Base-by-base conservation (phyloP, 805 yeast genomes). In the Pichia exigua region DNA sequence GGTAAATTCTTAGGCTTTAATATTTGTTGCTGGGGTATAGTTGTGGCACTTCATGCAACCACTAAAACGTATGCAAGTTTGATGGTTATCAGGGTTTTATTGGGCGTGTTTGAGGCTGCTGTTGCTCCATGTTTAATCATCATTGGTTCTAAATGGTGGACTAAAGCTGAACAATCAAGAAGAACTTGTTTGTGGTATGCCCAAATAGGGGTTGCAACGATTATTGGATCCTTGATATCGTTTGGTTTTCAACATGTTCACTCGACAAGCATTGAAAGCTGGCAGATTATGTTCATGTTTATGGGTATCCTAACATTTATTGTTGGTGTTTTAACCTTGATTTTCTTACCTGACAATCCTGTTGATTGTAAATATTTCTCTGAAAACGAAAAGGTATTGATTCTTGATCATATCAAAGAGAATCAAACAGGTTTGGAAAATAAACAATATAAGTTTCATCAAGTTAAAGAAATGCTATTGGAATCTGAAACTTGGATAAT, bases 41-140 rank as follows among this genome's bases (percentile, higher is more conserved):
- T 68, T 40, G 68, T 64, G 2, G 54, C 70, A 15, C 62, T 75
- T 27, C 75, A 72, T 43, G 74, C 77, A 57, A 66, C 74, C 0
- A 77, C 76, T 20, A 54, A 53, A 48, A 73, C 69, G 52, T 73
- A 71, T 56, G 68, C 69, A 17, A 81, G 82, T 32, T 69, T 78
- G 2, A 64, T 70, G 49, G 75, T 69, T 4, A 54, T 75, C 27
- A 55, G 76, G 39, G 73, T 76, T 57, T 70, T 75, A 56, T 59
- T 77, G 21, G 83, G 83, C 69, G 30, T 66, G 1, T 57, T 58
- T 54, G 72, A 68, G 54, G 53, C 58, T 27, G 51, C 56, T 17
- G 57, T 57, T 24, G 54, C 57, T 12, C 47, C 50, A 10, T 54
- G 57, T 41, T 42, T 53, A n/a, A 54, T 54, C 24, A 45, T 50